Base-by-base conservation (phyloP, 805 yeast genomes). In the Yamadazyma philogaea region DNA sequence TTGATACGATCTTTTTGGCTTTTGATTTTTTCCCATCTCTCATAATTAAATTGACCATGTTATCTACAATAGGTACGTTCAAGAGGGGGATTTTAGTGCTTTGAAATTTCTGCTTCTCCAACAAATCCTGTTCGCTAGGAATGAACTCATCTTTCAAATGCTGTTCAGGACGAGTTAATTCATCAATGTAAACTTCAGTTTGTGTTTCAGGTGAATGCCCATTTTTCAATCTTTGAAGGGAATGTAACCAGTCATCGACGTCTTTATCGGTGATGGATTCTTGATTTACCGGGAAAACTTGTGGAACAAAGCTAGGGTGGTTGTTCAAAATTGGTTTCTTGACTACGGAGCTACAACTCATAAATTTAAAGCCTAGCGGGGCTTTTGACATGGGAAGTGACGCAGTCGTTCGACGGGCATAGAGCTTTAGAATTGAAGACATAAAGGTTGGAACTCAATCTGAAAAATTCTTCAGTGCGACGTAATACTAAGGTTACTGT, bases 41-140 rank as follows among this genome's bases (percentile, higher is more conserved):
- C 98, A 93, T 93, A 47, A 93, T 81, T 68, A 89, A 74, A 59
- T 89, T 89, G 42, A 87, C 82, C 56, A 93, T 78, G 53, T 85
- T 82, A 38, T 82, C 81, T 37, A 90, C 70, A 16, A 82, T 77
- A n/a, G 86, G 84, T 53, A 88, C 93, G 34, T 68, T 65, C 49
- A 73, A 70, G 20, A 68, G 56, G 20, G 96, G 95, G 22, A 87
- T 66, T 10, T 78, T 75, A 46, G 68, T 66, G 31, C 62, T 69
- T 45, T 73, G 66, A 39, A 83, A 64, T 10, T 59, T 61, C 43
- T 74, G 78, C 34, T 70, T 70, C 59, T 87, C 80, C 4, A 68
- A 74, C 18, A 77, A 41, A 62, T 90, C 96, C 52, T 77, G 82
- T 27, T 67, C 74, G 3, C 84, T 68, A 30, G 95, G 90, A 45